phyloP scores from a whole-genome alignment of 495 filamentous ascomycete species.

The Tuber aestivum region DNA sequence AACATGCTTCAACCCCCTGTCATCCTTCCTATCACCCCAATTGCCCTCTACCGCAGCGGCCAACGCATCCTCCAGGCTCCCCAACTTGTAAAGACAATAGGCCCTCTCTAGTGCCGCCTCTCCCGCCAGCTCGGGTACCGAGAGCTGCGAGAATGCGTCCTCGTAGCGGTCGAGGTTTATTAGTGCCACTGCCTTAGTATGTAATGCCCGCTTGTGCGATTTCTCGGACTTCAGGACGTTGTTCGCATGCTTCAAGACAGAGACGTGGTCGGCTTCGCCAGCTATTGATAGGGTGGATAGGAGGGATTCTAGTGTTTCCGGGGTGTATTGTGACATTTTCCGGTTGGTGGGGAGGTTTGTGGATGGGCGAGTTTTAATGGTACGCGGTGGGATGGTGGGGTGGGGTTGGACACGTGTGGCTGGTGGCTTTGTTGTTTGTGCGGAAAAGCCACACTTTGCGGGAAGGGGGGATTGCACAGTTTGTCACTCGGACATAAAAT shows the following conservation, averaged over 20 bases:
- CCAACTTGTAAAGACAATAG: slow-evolving; percentile 87
- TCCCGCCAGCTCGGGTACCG: slow-evolving; percentile 61
- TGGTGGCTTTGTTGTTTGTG: neutral
- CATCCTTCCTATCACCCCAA: slow-evolving; percentile 33
- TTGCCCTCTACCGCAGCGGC: slow-evolving; percentile 51
- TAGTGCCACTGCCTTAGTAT: slow-evolving; percentile 75
- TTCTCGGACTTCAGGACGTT: slow-evolving; percentile 59
- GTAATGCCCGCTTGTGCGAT: slow-evolving; percentile 61
- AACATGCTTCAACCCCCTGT: slow-evolving; percentile 70
- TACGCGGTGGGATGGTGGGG: neutral
- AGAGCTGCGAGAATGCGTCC: slow-evolving; percentile 69
- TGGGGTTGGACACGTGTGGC: neutral
- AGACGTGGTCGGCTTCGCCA: slow-evolving; percentile 62
- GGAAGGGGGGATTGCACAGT: neutral
- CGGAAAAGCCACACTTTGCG: neutral
- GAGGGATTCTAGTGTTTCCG: slow-evolving; percentile 37
- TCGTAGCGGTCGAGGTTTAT: slow-evolving; percentile 91
- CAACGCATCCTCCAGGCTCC: slow-evolving; percentile 65
- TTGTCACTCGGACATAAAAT: neutral
- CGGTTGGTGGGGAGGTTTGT: neutral
- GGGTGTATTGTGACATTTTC: slow-evolving; percentile 33
- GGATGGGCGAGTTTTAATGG: neutral
- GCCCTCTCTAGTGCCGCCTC: slow-evolving; percentile 70
- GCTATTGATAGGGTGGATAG: slow-evolving; percentile 47
- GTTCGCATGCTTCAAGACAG: slow-evolving; percentile 66